Evolutionary conservation across 2,329 filamentous ascomycete species (phyloP).

Genomic region (Fusarium azukiicola): DNA sequence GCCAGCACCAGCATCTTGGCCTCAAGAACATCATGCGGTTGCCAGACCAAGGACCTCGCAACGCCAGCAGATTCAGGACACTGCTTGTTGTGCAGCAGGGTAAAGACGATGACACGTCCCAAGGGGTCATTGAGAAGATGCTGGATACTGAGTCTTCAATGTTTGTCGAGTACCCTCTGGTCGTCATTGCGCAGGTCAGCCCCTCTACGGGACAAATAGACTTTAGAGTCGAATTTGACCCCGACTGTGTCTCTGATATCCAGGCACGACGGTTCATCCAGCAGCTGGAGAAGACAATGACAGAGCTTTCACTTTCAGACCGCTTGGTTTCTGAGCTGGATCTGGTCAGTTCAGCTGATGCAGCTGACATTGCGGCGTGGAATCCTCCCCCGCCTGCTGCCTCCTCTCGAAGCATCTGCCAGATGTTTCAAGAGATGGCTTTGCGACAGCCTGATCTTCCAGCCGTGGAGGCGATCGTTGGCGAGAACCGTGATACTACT

Average conservation of each 20-base stretch:
- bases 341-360: neutral
- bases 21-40: conserved; percentile 5
- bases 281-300: neutral
- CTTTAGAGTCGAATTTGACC: conserved; percentile 6
- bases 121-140: neutral
- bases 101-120: neutral
- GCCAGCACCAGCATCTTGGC: neutral
- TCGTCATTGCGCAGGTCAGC: neutral
- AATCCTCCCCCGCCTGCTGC: neutral
- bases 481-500: neutral
- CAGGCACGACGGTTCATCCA: conserved; percentile 2
- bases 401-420: neutral
- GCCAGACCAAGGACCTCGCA: neutral
- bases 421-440: neutral
- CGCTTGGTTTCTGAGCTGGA: neutral
- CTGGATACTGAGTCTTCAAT: neutral
- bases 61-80: neutral
- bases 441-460: neutral
- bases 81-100: neutral
- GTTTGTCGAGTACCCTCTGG: conserved; percentile 4
- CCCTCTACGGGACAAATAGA: neutral
- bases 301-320: neutral
- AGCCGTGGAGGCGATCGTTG: neutral
- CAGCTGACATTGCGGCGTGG: neutral
- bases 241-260: neutral